Percentiles rank a stretch among this genome's conserved stretches.
These are phyloP conservation scores for Coemansia pectinata DNA, from an alignment of 192 early-diverging fungal genomes.

Conservation along the genomic window DNA sequence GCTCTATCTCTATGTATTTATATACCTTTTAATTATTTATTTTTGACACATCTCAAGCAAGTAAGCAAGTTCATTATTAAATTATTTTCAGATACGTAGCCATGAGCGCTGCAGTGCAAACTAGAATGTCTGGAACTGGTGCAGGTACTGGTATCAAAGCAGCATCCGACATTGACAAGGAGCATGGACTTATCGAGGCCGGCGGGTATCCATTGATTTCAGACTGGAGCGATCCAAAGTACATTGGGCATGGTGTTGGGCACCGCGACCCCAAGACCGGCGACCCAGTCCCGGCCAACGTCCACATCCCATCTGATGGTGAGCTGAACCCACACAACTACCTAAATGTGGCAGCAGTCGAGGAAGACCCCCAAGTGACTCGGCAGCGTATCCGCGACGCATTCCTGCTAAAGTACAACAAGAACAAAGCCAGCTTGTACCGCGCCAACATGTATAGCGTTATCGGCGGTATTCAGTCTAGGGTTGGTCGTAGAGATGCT, in stretches of 20 bases:
- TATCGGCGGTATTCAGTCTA: conserved; percentile 30
- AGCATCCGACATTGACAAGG: conserved; percentile 49
- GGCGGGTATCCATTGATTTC: conserved; percentile 46
- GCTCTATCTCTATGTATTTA: background rate
- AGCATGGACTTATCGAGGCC: conserved; percentile 34
- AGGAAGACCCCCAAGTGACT: conserved; percentile 35
- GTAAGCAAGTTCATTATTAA: background rate
- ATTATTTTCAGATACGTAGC: background rate
- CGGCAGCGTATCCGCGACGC: conserved; percentile 37
- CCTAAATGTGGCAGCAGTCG: conserved; percentile 10
- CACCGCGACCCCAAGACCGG: conserved; percentile 55
- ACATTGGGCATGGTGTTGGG: conserved; percentile 49
- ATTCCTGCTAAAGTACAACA: conserved; percentile 33
- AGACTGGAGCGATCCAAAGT: conserved; percentile 44
- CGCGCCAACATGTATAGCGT: conserved; percentile 36
- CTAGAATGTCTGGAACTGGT: conserved; percentile 41
- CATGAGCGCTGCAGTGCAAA: conserved; percentile 15
- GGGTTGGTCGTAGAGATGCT: conserved; percentile 21
- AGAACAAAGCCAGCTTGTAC: conserved; percentile 43
- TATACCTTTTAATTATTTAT: background rate
- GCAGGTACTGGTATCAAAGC: conserved; percentile 45
- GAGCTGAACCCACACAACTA: conserved; percentile 56
- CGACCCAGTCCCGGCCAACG: conserved; percentile 33
- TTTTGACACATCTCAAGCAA: background rate
- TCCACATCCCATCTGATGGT: conserved; percentile 43